Conservation (phyloP, 768 basidiomycete genomes). For the Lepiota subincarnata region DNA sequence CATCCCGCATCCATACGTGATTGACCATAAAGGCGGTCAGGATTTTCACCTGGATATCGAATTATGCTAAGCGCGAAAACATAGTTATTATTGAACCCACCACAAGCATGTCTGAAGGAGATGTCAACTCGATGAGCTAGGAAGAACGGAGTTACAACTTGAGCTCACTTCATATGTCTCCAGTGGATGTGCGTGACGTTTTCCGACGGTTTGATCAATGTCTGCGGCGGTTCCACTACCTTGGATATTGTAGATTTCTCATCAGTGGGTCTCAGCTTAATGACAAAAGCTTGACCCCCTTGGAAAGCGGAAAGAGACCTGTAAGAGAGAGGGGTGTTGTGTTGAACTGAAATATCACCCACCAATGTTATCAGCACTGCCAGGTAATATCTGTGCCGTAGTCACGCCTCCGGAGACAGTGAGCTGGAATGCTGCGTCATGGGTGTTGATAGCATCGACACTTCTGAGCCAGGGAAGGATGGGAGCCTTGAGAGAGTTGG, state of each 20-base stretch:
- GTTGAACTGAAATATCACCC: background rate
- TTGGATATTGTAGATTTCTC: slow-evolving; percentile 67
- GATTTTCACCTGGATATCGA: slow-evolving; percentile 50
- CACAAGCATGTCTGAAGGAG: slow-evolving; percentile 58
- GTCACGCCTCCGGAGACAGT: slow-evolving; percentile 70
- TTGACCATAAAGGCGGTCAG: slow-evolving; percentile 38
- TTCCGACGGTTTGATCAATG: slow-evolving; percentile 35
- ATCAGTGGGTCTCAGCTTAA: slow-evolving; percentile 67
- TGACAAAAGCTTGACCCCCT: slow-evolving; percentile 78
- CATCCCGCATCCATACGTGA: slow-evolving; percentile 62
- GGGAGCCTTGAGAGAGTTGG: slow-evolving; percentile 49
- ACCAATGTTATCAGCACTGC: slow-evolving; percentile 62
- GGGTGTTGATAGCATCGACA: slow-evolving; percentile 72
- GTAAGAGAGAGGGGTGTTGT: background rate
- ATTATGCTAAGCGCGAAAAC: background rate
- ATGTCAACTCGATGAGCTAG: background rate
- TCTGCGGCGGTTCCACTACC: slow-evolving; percentile 70
- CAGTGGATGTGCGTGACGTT: slow-evolving; percentile 40
- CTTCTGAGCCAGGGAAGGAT: slow-evolving; percentile 63
- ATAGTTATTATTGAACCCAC: slow-evolving; percentile 21
- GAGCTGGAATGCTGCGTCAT: slow-evolving; percentile 57
- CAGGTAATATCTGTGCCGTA: slow-evolving; percentile 72
- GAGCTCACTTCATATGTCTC: slow-evolving; percentile 71
- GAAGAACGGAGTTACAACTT: background rate
- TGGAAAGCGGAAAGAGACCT: background rate